phyloP scores from a whole-genome alignment of 2,329 filamentous ascomycete species.

The Lomentospora prolificans region DNA sequence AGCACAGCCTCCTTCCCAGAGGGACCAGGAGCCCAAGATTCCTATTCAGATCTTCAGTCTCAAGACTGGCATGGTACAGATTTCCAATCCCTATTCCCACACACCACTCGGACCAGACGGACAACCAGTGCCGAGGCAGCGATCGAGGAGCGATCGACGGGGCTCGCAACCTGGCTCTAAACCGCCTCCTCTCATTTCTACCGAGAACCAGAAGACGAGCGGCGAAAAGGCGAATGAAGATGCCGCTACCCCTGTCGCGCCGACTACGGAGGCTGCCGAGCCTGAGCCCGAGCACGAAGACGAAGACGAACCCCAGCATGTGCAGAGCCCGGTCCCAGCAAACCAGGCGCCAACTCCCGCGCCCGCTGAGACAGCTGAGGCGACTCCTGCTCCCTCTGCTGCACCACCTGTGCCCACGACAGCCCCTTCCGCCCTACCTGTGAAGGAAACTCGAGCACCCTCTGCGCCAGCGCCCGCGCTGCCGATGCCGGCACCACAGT shows the following conservation, averaged over 20 bases:
- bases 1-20: background rate
- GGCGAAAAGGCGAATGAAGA: background rate
- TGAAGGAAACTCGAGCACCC: background rate
- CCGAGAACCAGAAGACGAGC: background rate
- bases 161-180: background rate
- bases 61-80: background rate
- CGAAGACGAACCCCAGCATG: too few species aligned
- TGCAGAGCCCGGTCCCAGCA: background rate
- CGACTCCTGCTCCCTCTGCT: background rate
- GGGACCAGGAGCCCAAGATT: background rate
- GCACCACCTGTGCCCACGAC: background rate
- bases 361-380: background rate
- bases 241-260: background rate
- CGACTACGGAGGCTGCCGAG: background rate
- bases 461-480: background rate
- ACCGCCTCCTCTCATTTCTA: background rate
- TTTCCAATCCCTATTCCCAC: background rate
- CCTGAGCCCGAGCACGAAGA: background rate
- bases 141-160: background rate
- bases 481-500: background rate
- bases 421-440: slow-evolving; percentile 8
- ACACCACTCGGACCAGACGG: background rate
- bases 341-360: background rate
- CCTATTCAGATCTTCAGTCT: background rate
- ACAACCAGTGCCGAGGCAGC: background rate